A percentile compares a stretch with the other conserved stretches of the same genome.
Evolutionary conservation across 305 asterid genomes (phyloP).

Genomic region (Fraxinus albicans): DNA sequence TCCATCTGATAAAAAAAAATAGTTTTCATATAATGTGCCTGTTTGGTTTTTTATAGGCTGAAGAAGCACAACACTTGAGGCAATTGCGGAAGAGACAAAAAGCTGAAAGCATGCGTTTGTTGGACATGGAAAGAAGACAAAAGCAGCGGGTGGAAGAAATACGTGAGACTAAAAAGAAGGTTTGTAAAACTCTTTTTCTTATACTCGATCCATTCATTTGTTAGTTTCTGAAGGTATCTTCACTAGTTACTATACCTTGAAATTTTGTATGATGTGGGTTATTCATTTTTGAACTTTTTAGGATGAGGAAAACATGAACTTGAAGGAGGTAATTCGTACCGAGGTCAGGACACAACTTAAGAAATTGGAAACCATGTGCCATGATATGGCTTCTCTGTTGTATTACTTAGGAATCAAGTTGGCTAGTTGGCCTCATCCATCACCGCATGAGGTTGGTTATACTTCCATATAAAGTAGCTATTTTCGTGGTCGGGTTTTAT

Average conservation of each 20-base stretch:
- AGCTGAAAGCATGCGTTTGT: constrained; percentile 72
- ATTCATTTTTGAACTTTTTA: constrained; percentile 28
- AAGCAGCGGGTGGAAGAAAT: constrained; percentile 87
- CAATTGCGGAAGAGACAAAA: constrained; percentile 62
- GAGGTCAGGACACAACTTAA: constrained; percentile 63
- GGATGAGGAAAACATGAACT: constrained; percentile 85
- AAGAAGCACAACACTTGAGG: constrained; percentile 65
- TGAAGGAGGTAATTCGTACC: constrained; percentile 77
- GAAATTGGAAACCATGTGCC: constrained; percentile 57
- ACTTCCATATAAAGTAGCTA: neutral
- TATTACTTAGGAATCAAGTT: constrained; percentile 52
- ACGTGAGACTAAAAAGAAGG: constrained; percentile 78
- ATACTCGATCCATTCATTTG: constrained; percentile 1
- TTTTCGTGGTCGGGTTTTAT: neutral
- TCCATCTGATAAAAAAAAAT: neutral
- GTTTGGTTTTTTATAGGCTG: constrained; percentile 55
- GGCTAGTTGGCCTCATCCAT: constrained; percentile 53
- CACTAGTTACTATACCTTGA: neutral
- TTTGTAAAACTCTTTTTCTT: constrained; percentile 21
- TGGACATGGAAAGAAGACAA: constrained; percentile 94
- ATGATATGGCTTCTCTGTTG: constrained; percentile 72
- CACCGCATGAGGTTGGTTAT: constrained; percentile 55
- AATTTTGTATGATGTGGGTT: neutral
- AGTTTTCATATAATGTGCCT: constrained; percentile 12
- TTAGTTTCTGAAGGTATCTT: constrained; percentile 20